A percentile compares a stretch with the other conserved stretches of the same genome.
Evolutionary conservation across 139 green algal species (phyloP).

Genomic region (Picochlorum sp.): DNA sequence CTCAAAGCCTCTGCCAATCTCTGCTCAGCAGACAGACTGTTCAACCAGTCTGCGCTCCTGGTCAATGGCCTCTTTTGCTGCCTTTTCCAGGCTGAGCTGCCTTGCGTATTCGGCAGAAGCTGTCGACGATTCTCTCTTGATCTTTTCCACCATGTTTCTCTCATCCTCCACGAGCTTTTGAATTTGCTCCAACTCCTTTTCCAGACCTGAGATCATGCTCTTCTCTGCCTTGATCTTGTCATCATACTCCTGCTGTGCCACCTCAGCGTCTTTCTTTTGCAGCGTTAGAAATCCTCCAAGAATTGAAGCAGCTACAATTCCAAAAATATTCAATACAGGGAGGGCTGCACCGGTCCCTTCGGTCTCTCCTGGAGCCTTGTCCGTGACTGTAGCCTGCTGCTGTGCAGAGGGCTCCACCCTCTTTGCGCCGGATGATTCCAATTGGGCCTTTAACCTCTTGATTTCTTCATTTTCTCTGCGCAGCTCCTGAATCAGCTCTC

Average conservation of each 20-base stretch:
- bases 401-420: neutral
- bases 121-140: constrained; percentile 11
- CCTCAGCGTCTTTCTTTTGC: constrained; percentile 17
- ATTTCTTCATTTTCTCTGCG: constrained; percentile 13
- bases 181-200: constrained; percentile 12
- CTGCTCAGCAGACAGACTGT: constrained; percentile 29
- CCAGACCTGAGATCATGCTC: constrained; percentile 3
- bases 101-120: constrained; percentile 7
- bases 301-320: constrained; percentile 21
- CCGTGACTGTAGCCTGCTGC: neutral
- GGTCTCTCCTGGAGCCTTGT: neutral
- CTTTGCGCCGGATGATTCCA: neutral
- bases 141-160: constrained; percentile 20
- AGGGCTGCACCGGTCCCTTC: neutral
- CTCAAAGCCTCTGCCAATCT: constrained; percentile 20
- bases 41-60: constrained; percentile 27
- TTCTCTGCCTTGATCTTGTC: constrained; percentile 16
- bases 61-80: constrained; percentile 16
- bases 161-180: constrained; percentile 13
- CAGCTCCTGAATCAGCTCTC: constrained; percentile 11
- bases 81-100: constrained; percentile 28
- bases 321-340: constrained; percentile 23
- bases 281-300: constrained; percentile 23
- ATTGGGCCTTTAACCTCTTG: neutral
- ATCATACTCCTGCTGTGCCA: constrained; percentile 12